phyloP scores from a whole-genome alignment of 2,329 filamentous ascomycete species.

The Pezicula carpinea region DNA sequence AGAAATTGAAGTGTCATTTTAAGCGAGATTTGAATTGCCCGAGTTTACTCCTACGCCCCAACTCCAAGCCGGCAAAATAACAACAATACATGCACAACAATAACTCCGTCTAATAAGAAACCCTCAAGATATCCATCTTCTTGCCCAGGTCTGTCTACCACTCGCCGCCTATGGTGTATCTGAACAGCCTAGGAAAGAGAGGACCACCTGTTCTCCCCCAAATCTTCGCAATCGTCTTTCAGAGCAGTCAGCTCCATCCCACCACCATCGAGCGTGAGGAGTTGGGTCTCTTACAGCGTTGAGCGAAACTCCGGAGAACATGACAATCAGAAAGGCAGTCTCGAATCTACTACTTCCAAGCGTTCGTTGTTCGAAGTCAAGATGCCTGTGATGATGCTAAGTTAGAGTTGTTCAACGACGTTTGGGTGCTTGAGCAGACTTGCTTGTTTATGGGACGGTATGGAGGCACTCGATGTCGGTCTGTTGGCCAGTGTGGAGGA shows the following conservation, averaged over 20 bases:
- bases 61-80: no score
- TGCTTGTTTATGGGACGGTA: conserved; percentile 40
- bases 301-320: conserved; percentile 43
- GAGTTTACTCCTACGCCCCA: no score
- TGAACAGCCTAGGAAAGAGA: conserved; percentile 43
- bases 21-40: no score
- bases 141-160: conserved; percentile 18
- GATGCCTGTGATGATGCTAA: conserved; percentile 13
- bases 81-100: no score
- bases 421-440: no score
- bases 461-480: conserved; percentile 41
- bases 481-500: conserved; percentile 39
- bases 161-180: conserved; percentile 51
- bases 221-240: conserved; percentile 35
- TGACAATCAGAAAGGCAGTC: conserved; percentile 41
- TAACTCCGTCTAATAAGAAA: no score
- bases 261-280: background rate
- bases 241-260: background rate
- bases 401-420: no score
- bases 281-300: conserved; percentile 31
- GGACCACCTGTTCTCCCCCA: conserved; percentile 47
- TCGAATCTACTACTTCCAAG: conserved; percentile 40
- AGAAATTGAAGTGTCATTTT: no score
- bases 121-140: no score
- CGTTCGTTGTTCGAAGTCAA: conserved; percentile 37